A percentile compares a stretch with the other conserved stretches of the same genome.
These are phyloP conservation scores for Zalerion maritima DNA, from an alignment of 495 filamentous ascomycete species.

Conservation along the genomic window DNA sequence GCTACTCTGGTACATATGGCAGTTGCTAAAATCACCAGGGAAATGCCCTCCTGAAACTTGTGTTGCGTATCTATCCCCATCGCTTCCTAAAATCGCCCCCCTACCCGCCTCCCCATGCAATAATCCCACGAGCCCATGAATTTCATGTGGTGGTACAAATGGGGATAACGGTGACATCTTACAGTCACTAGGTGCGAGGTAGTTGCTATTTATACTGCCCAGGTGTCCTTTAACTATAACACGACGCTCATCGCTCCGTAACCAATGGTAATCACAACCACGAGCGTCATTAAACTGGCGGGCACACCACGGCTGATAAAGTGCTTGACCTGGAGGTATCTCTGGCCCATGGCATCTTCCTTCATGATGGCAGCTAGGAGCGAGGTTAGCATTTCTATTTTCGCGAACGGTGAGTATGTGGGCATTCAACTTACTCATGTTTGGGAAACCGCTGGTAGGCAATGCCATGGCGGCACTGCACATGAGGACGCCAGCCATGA, in stretches of 20 bases:
- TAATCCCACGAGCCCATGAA: too few relatives aligned
- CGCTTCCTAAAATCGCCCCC: neutral
- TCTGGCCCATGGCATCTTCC: slow-evolving; percentile 80
- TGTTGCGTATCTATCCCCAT: too few relatives aligned
- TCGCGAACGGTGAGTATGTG: slow-evolving; percentile 4
- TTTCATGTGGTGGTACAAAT: too few relatives aligned
- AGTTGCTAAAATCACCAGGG: too few relatives aligned
- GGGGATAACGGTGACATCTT: too few relatives aligned
- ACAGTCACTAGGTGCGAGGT: too few relatives aligned
- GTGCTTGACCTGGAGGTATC: slow-evolving; percentile 84
- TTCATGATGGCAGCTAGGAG: slow-evolving; percentile 90
- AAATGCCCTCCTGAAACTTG: too few relatives aligned
- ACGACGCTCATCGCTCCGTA: slow-evolving; percentile 81
- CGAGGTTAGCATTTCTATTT: slow-evolving; percentile 12
- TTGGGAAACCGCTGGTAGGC: slow-evolving; percentile 92
- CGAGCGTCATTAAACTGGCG: slow-evolving; percentile 62
- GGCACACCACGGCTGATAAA: slow-evolving; percentile 88
- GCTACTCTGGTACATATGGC: too few relatives aligned
- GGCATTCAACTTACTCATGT: slow-evolving; percentile 75
- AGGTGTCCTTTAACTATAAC: too few relatives aligned
- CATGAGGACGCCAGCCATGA: slow-evolving; percentile 63
- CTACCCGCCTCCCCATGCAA: too few relatives aligned
- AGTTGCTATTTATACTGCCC: too few relatives aligned
- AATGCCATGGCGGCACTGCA: slow-evolving; percentile 69
- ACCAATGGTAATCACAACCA: slow-evolving; percentile 71